Percentiles rank a stretch among this genome's conserved stretches.
These are phyloP conservation scores for Apiotrichum montevideense DNA, from an alignment of 1,284 basidiomycete species.

Conservation along the genomic window DNA sequence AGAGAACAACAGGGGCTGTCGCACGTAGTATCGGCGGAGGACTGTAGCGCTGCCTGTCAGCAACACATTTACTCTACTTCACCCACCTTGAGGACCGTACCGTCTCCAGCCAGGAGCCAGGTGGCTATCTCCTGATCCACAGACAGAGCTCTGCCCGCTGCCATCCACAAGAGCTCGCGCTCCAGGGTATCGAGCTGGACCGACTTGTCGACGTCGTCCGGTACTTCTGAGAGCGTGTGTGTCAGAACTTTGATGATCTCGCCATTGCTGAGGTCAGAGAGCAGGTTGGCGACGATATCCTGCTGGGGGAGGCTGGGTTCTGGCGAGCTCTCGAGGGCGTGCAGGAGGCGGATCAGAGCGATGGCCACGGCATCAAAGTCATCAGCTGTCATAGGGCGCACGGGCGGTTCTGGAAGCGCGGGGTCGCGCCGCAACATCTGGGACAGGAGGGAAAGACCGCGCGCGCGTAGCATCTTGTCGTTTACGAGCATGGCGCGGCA, in stretches of 20 bases:
- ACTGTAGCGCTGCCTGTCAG: slow-evolving; percentile 22
- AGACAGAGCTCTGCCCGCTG: slow-evolving; percentile 19
- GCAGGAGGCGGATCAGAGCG: slow-evolving; percentile 27
- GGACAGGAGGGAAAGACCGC: slow-evolving; percentile 32
- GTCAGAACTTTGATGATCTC: slow-evolving; percentile 26
- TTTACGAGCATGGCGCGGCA: slow-evolving; percentile 30
- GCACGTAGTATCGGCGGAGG: slow-evolving; percentile 33
- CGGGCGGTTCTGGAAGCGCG: slow-evolving; percentile 19
- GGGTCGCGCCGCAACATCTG: slow-evolving; percentile 30
- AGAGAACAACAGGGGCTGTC: slow-evolving; percentile 23
- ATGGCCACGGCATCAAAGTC: slow-evolving; percentile 29
- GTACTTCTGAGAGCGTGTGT: slow-evolving; percentile 14
- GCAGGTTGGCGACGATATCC: slow-evolving; percentile 16
- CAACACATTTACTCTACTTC: background rate
- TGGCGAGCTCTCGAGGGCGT: slow-evolving; percentile 23
- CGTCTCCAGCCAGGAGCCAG: slow-evolving; percentile 26
- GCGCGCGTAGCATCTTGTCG: slow-evolving; percentile 29
- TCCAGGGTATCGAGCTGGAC: slow-evolving; percentile 8
- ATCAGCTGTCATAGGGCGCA: slow-evolving; percentile 21
- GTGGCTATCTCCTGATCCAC: slow-evolving; percentile 14
- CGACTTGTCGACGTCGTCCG: slow-evolving; percentile 9
- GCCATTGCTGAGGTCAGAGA: slow-evolving; percentile 26
- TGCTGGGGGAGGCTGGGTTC: slow-evolving; percentile 21
- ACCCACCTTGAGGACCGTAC: slow-evolving; percentile 23
- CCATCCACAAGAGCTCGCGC: slow-evolving; percentile 37